Conservation (phyloP, 345 rosid genomes). For the sweet orange (Citrus sinensis) region DNA sequence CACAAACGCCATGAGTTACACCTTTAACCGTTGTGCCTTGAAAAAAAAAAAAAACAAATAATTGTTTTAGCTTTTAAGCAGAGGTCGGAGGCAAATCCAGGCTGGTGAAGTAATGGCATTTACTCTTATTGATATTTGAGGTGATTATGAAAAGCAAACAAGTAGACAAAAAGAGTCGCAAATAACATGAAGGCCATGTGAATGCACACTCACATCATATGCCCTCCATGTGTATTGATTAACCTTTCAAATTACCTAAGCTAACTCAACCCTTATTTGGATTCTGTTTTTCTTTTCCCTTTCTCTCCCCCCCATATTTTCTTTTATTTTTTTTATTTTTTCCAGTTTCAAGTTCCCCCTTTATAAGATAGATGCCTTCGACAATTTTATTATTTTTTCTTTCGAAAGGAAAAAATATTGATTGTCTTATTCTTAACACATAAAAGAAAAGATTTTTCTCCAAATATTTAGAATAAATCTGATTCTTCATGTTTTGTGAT, state of each 20-base stretch:
- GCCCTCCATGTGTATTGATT: constrained; percentile 31
- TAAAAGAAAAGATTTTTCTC: too few relatives aligned
- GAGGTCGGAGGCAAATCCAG: not conserved
- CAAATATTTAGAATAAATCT: too few relatives aligned
- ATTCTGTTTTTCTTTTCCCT: not conserved
- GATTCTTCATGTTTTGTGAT: too few relatives aligned
- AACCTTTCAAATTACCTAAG: constrained; percentile 14
- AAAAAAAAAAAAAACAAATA: too few relatives aligned
- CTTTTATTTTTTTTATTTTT: not conserved
- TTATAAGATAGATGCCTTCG: not conserved
- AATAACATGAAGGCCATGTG: constrained; percentile 29
- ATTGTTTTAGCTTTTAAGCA: not conserved
- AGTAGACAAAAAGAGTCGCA: constrained; percentile 16
- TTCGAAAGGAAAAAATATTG: too few relatives aligned
- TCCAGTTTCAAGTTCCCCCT: not conserved
- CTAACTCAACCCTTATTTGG: not conserved
- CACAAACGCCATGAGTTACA: not conserved
- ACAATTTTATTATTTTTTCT: too few relatives aligned
- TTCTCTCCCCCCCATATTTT: not conserved
- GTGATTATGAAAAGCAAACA: not conserved
- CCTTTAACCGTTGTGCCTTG: not conserved
- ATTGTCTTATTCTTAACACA: too few relatives aligned
- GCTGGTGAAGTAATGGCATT: constrained; percentile 3
- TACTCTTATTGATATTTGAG: not conserved
- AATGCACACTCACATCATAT: constrained; percentile 5